Conservation (phyloP, 768 basidiomycete genomes). For the Naganishia randhawae region DNA sequence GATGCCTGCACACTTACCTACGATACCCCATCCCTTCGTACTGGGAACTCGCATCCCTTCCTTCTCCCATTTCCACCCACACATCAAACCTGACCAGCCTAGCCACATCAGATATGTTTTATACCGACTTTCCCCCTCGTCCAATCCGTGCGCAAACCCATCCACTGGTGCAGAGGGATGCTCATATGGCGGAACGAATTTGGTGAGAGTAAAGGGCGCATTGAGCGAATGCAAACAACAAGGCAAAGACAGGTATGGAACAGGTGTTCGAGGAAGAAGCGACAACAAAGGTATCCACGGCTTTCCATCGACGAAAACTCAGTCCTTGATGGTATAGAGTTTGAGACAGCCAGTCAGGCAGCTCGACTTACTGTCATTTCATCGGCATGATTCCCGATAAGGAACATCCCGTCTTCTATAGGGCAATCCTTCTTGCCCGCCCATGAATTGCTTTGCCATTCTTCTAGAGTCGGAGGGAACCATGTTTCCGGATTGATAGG, state of each 20-base stretch:
- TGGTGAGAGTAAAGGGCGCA: slow-evolving; percentile 64
- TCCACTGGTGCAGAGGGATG: slow-evolving; percentile 40
- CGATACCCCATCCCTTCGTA: slow-evolving; percentile 85
- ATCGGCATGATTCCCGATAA: slow-evolving; percentile 94
- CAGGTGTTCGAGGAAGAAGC: slow-evolving; percentile 45
- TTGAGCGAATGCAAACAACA: slow-evolving; percentile 65
- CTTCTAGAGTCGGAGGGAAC: slow-evolving; percentile 44
- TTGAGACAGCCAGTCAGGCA: not conserved
- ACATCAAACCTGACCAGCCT: slow-evolving; percentile 64
- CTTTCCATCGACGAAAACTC: slow-evolving; percentile 15
- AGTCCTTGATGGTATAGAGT: not conserved
- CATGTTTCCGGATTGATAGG: slow-evolving; percentile 63
- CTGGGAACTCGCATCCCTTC: slow-evolving; percentile 86
- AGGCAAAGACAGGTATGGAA: slow-evolving; percentile 61
- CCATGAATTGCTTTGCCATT: slow-evolving; percentile 42
- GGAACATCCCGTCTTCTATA: slow-evolving; percentile 59
- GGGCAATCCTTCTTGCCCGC: slow-evolving; percentile 37
- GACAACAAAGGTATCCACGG: slow-evolving; percentile 88
- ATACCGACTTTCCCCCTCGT: slow-evolving; percentile 63
- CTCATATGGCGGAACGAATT: slow-evolving; percentile 34
- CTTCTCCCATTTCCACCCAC: slow-evolving; percentile 82
- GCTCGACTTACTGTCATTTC: slow-evolving; percentile 63
- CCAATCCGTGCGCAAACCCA: slow-evolving; percentile 50
- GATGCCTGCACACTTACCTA: slow-evolving; percentile 59
- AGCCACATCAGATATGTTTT: slow-evolving; percentile 83